Evolutionary conservation across 2,329 filamentous ascomycete genomes (phyloP).

Genomic region (Beauveria varroae): DNA sequence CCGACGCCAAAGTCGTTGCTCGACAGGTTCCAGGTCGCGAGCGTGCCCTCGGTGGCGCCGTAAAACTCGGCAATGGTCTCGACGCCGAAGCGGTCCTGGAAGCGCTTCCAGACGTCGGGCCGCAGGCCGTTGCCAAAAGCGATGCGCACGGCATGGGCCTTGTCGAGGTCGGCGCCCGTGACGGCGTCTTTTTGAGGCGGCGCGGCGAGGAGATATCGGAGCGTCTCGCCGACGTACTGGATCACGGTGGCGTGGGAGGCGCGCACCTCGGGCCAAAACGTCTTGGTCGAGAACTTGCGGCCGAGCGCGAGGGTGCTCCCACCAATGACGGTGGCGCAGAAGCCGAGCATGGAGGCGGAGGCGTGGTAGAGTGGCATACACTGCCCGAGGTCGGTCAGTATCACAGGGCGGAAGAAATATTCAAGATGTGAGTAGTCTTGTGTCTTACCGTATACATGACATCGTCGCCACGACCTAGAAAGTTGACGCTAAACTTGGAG

Average conservation of each 20-base stretch:
- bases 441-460: slow-evolving; percentile 63
- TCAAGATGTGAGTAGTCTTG: background rate
- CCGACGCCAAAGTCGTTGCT: slow-evolving; percentile 66
- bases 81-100: slow-evolving; percentile 75
- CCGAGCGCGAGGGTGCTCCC: slow-evolving; percentile 65
- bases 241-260: slow-evolving; percentile 63
- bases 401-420: slow-evolving; percentile 20
- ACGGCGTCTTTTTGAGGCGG: slow-evolving; percentile 52
- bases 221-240: slow-evolving; percentile 84
- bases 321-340: slow-evolving; percentile 50
- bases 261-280: slow-evolving; percentile 72
- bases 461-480: slow-evolving; percentile 52
- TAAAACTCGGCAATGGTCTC: slow-evolving; percentile 74
- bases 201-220: slow-evolving; percentile 69
- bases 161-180: slow-evolving; percentile 63
- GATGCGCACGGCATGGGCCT: slow-evolving; percentile 60
- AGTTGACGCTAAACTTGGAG: slow-evolving; percentile 56
- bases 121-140: slow-evolving; percentile 82
- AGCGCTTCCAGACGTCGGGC: slow-evolving; percentile 77
- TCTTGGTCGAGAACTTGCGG: slow-evolving; percentile 68
- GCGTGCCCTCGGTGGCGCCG: slow-evolving; percentile 65
- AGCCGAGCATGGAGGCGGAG: slow-evolving; percentile 64
- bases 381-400: background rate
- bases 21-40: slow-evolving; percentile 64
- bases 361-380: slow-evolving; percentile 88